Evolutionary conservation across 192 early-diverging fungal genomes (phyloP).

Genomic region (Linnemannia zychae): DNA sequence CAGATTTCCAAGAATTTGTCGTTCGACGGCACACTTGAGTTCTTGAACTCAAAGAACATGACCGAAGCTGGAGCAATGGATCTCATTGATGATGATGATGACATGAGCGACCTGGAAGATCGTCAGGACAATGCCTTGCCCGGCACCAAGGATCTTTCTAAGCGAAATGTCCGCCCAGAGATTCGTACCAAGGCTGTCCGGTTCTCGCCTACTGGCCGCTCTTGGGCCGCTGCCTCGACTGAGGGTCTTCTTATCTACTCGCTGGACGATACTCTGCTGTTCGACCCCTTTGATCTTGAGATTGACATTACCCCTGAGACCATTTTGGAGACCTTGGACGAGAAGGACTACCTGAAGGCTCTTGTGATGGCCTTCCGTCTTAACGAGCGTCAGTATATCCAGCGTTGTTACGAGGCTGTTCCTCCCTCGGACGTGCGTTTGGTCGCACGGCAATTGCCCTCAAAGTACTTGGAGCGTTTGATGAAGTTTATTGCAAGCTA

Average conservation of each 20-base stretch:
- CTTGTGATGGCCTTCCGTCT: conserved; percentile 95
- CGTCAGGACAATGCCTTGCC: conserved; percentile 86
- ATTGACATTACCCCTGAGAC: conserved; percentile 95
- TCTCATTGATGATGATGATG: conserved; percentile 87
- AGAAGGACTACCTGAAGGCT: conserved; percentile 87
- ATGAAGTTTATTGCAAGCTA: conserved; percentile 85
- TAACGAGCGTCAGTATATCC: conserved; percentile 85
- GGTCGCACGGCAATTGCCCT: conserved; percentile 85
- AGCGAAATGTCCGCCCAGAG: conserved; percentile 82
- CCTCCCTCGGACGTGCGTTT: conserved; percentile 82
- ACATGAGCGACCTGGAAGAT: conserved; percentile 88
- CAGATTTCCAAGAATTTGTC: conserved; percentile 94
- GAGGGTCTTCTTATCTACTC: conserved; percentile 97
- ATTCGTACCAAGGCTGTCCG: conserved; percentile 87
- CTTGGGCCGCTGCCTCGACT: conserved; percentile 96
- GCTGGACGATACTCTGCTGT: conserved; percentile 91
- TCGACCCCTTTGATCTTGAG: conserved; percentile 99
- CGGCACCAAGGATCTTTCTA: conserved; percentile 89
- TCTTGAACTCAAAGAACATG: conserved; percentile 92
- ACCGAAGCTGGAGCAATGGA: conserved; percentile 93
- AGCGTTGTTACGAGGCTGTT: conserved; percentile 83
- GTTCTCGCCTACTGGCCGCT: conserved; percentile 94
- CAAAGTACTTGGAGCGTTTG: conserved; percentile 88
- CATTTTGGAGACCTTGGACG: conserved; percentile 79
- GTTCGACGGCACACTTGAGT: conserved; percentile 91